These are phyloP conservation scores for Anisogramma anomala DNA, from an alignment of 2,329 filamentous ascomycete species.

Conservation along the genomic window DNA sequence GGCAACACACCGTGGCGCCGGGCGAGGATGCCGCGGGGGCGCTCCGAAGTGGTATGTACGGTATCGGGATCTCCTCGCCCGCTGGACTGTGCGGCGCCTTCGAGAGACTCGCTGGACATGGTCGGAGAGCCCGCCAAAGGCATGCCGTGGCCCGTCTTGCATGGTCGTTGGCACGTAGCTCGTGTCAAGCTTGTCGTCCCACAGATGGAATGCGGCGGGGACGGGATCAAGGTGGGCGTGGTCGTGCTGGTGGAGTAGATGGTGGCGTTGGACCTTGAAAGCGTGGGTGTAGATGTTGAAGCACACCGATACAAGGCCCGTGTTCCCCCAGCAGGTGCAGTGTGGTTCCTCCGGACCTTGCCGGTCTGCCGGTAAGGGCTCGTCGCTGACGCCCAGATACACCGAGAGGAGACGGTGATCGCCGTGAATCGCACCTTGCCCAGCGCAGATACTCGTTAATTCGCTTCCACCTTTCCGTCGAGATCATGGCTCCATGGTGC, in stretches of 20 bases:
- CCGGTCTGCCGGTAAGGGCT: neutral
- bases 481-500: neutral
- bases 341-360: neutral
- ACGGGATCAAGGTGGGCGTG: neutral
- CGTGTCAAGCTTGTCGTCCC: neutral
- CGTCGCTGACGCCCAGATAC: neutral
- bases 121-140: no score
- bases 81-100: no score
- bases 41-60: neutral
- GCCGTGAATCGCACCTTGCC: neutral
- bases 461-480: neutral
- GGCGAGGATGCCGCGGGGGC: neutral
- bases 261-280: neutral
- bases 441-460: neutral
- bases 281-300: neutral
- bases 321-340: neutral
- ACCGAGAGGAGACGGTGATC: neutral
- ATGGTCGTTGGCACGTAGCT: neutral
- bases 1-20: neutral
- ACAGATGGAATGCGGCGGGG: neutral
- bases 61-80: no score
- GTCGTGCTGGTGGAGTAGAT: neutral
- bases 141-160: neutral
- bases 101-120: no score
- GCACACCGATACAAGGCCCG: neutral